phyloP scores from a whole-genome alignment of 192 early-diverging fungal species.

The Entomortierella lignicola region DNA sequence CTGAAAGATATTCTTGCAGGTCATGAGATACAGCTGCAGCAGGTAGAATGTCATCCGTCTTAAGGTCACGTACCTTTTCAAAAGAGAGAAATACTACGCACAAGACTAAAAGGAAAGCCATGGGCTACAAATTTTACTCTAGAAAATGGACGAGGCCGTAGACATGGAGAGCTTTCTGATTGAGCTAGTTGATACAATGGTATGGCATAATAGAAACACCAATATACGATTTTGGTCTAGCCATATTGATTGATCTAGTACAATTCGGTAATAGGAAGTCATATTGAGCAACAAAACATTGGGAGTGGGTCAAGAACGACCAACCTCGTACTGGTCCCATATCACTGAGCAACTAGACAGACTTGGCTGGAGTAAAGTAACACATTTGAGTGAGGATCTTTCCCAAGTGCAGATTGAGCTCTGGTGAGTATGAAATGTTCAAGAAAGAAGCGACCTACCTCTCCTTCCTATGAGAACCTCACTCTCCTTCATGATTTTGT shows the following conservation, averaged over 20 bases:
- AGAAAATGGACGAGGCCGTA: constrained; percentile 44
- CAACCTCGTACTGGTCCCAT: constrained; percentile 25
- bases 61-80: neutral
- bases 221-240: constrained; percentile 8
- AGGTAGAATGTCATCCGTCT: constrained; percentile 7
- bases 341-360: constrained; percentile 35
- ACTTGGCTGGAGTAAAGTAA: constrained; percentile 37
- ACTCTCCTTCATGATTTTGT: neutral
- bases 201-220: neutral
- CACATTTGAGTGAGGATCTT: constrained; percentile 22
- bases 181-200: constrained; percentile 36
- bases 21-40: constrained; percentile 28
- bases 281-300: constrained; percentile 13
- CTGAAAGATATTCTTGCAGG: constrained; percentile 38
- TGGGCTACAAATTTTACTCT: neutral
- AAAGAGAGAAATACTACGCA: neutral
- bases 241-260: constrained; percentile 23
- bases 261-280: constrained; percentile 20
- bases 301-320: neutral
- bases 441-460: neutral
- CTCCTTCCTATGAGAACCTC: neutral
- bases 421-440: constrained; percentile 2
- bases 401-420: constrained; percentile 23
- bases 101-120: neutral
- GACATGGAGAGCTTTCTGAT: constrained; percentile 40